A percentile compares a stretch with the other conserved stretches of the same genome.
phyloP scores from a whole-genome alignment of 1,139 yeast species.

The Pneumocystis carinii region DNA sequence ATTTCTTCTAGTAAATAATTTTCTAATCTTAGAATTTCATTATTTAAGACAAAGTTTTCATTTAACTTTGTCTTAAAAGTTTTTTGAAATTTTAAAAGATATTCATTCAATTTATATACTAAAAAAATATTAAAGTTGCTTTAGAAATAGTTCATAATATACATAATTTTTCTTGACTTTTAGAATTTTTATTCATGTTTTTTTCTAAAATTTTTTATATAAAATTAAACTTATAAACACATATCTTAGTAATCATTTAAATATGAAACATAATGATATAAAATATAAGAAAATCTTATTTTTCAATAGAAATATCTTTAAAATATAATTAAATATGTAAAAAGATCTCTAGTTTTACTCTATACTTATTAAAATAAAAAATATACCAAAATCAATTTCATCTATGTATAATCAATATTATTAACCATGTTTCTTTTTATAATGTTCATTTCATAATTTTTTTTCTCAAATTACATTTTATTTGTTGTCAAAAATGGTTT shows the following conservation, averaged over 20 bases:
- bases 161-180: neutral
- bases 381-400: no score
- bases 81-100: neutral
- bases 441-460: neutral
- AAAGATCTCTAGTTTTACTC: no score
- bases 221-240: neutral
- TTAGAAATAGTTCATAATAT: neutral
- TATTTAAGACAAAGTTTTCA: neutral
- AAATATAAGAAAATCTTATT: neutral
- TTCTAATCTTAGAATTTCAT: neutral
- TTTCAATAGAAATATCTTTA: no score
- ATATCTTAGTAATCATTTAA: neutral
- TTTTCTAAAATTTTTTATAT: neutral
- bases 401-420: no score
- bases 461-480: neutral
- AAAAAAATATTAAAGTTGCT: neutral
- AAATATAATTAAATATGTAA: no score
- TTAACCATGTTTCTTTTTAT: no score
- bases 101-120: neutral
- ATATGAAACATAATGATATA: neutral
- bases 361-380: no score
- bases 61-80: neutral
- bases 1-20: neutral
- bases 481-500: neutral
- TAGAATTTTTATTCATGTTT: neutral